phyloP scores from a whole-genome alignment of 2,329 filamentous ascomycete species.

The Xylaria sp. region DNA sequence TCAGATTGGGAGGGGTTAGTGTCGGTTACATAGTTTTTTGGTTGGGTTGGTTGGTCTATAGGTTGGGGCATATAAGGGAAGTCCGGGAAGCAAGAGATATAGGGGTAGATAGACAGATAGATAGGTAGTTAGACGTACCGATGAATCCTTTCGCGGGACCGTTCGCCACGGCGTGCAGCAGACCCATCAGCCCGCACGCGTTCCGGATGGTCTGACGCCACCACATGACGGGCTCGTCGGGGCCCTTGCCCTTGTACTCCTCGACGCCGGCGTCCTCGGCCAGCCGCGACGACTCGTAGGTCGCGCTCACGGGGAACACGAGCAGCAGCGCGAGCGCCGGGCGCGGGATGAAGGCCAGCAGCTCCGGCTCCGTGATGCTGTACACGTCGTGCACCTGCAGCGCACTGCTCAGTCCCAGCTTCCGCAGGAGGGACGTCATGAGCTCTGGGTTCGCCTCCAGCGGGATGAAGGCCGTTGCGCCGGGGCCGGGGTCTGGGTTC shows the following conservation, averaged over 20 bases:
- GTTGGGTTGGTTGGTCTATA: no score
- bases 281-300: slow-evolving; percentile 80
- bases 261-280: slow-evolving; percentile 74
- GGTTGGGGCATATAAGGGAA: no score
- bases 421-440: slow-evolving; percentile 84
- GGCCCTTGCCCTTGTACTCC: slow-evolving; percentile 75
- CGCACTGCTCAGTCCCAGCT: slow-evolving; percentile 81
- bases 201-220: slow-evolving; percentile 96
- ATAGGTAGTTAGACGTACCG: slow-evolving; percentile 49
- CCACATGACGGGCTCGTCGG: slow-evolving; percentile 84
- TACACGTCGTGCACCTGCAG: slow-evolving; percentile 91
- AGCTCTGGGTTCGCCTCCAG: slow-evolving; percentile 85
- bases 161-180: slow-evolving; percentile 86
- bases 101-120: neutral
- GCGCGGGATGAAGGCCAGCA: slow-evolving; percentile 87
- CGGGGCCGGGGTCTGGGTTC: slow-evolving; percentile 54
- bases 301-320: slow-evolving; percentile 85
- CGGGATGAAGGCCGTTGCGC: slow-evolving; percentile 63
- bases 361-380: slow-evolving; percentile 85
- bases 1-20: neutral
- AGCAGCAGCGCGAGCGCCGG: slow-evolving; percentile 89
- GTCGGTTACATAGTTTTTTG: no score
- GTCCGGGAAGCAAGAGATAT: no score
- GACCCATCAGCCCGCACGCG: slow-evolving; percentile 89
- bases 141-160: slow-evolving; percentile 75